These are phyloP conservation scores for Candida ponderosae DNA, from an alignment of 805 yeast genomes.

Conservation along the genomic window DNA sequence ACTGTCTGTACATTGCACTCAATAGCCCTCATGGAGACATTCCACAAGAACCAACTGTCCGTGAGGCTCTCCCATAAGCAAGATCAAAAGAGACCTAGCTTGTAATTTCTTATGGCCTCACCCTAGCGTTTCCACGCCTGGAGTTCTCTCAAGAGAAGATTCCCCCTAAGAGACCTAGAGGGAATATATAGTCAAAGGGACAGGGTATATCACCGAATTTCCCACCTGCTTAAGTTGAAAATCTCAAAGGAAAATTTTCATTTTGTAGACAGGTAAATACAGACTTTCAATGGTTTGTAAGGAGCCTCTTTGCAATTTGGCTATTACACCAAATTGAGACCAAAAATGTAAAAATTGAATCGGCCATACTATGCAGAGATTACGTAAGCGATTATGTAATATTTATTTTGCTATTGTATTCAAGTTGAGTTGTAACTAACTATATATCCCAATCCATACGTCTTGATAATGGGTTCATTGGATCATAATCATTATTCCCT, in stretches of 20 bases:
- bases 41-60: slow-evolving; percentile 42
- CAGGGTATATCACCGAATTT: slow-evolving; percentile 58
- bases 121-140: slow-evolving; percentile 51
- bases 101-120: slow-evolving; percentile 45
- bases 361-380: too few relatives aligned
- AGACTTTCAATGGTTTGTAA: slow-evolving; percentile 14
- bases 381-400: too few relatives aligned
- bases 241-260: background rate
- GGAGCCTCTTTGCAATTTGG: too few relatives aligned
- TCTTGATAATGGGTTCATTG: background rate
- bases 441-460: background rate
- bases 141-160: slow-evolving; percentile 46
- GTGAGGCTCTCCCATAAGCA: slow-evolving; percentile 45
- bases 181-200: slow-evolving; percentile 20
- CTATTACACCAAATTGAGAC: background rate
- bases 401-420: too few relatives aligned
- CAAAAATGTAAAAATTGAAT: too few relatives aligned
- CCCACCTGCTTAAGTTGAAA: slow-evolving; percentile 33
- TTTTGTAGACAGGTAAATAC: slow-evolving; percentile 23
- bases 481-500: too few relatives aligned
- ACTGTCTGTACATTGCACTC: slow-evolving; percentile 55
- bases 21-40: slow-evolving; percentile 29
- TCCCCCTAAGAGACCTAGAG: slow-evolving; percentile 1
- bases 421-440: too few relatives aligned
- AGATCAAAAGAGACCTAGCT: background rate